Evolutionary conservation across 2,329 filamentous ascomycete genomes (phyloP).

Genomic region (Chaetothyriales sp.): DNA sequence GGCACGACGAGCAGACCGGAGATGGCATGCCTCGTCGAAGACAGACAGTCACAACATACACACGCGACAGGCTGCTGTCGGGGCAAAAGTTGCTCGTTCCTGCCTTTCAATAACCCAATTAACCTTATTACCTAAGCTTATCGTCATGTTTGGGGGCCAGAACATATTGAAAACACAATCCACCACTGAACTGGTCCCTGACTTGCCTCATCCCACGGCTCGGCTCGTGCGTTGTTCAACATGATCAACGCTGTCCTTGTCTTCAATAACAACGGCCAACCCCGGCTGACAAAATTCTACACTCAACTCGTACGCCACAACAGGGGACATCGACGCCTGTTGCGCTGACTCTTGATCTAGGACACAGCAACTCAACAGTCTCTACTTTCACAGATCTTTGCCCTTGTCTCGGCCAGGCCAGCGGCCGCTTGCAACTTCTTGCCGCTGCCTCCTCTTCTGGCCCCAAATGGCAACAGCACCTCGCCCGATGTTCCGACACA

Average conservation of each 20-base stretch:
- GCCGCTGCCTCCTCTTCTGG: conserved; percentile 53
- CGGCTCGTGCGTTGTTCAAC: conserved; percentile 6
- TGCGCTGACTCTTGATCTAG: conserved; percentile 31
- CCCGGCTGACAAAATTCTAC: conserved; percentile 95
- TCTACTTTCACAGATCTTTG: conserved; percentile 93
- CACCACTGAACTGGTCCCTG: background rate
- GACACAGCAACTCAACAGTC: conserved; percentile 95
- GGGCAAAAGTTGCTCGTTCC: background rate
- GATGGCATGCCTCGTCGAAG: background rate
- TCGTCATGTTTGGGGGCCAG: too few species aligned
- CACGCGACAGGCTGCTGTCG: background rate
- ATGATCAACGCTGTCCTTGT: conserved; percentile 99
- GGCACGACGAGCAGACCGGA: background rate
- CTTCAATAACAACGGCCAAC: conserved; percentile 96
- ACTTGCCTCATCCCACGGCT: background rate
- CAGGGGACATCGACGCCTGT: background rate
- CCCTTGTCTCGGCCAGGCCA: conserved; percentile 80
- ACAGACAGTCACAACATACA: background rate
- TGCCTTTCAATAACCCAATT: background rate
- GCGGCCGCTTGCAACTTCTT: conserved; percentile 95
- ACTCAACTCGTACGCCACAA: conserved; percentile 61
- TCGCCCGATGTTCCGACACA: conserved; percentile 67
- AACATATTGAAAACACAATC: too few species aligned
- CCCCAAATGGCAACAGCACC: conserved; percentile 35
- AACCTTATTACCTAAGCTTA: too few species aligned